Base-by-base conservation (phyloP, 1,139 yeast genomes). In the Blastobotrys elegans region DNA sequence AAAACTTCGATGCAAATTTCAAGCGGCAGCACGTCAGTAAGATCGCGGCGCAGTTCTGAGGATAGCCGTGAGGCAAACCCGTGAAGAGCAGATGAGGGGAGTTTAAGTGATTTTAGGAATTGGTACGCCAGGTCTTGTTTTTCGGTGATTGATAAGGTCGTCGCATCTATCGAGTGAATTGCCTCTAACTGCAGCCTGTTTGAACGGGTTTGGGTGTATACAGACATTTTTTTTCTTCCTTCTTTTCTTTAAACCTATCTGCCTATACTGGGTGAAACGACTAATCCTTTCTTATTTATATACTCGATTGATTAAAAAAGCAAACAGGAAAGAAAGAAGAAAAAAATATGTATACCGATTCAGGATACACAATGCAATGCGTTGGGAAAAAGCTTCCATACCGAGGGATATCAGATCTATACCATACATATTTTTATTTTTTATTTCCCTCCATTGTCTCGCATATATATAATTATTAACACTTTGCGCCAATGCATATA, bases 1-100 rank as follows among this genome's bases (percentile, higher is more conserved):
- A 48, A 44, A 11, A 48, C 39, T 21, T 48, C 50, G 4, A 48
- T 24, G 38, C 43, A 38, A 26, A 48, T 26, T 29, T 48, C 50
- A 14, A 40, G 13, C 13, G 50, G 50, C 10, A 46, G 3, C 14
- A 22, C 31, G 13, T 22, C 18, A 3, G 32, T 18, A 21, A 40
- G 21, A n/a, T 40, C 44, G 4, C 32, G 10, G 14, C 41, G 18
- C 20, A 26, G n/a, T 24, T 37, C 30, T 3, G 35, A 43, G 4
- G 36, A 35, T 27, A 41, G 11, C 18, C 38, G 31, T 2, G 10
- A 6, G 13, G 40, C 40, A 24, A 29, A 43, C 18, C 29, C 27
- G 37, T 30, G 36, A n/a, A 43, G 13, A 4, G 34, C 35, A 3
- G 46, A 43, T 5, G 35, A 20, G 13, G 48, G 45, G 8, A 46